Evolutionary conservation across 345 rosid genomes (phyloP).

Genomic region (Pistacia atlantica): DNA sequence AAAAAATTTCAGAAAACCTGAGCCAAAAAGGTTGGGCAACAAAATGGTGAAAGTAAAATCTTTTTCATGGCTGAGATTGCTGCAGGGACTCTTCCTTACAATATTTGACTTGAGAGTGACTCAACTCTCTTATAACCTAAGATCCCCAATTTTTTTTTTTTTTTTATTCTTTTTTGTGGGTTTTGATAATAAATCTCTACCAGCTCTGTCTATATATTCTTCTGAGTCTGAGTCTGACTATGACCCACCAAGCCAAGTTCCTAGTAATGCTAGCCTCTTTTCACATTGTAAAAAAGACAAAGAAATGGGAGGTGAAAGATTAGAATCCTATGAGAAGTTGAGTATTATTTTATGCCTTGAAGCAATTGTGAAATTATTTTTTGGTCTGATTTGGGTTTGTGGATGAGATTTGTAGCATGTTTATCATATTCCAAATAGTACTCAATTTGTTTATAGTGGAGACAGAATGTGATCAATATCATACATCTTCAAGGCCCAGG

Average conservation of each 20-base stretch:
- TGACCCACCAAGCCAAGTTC: slow-evolving; percentile 21
- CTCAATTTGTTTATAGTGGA: slow-evolving; percentile 11
- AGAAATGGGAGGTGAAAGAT: slow-evolving; percentile 30
- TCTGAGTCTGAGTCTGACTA: slow-evolving; percentile 19
- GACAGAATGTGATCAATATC: slow-evolving; percentile 17
- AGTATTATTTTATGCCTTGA: slow-evolving; percentile 14
- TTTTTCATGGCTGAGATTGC: slow-evolving; percentile 33
- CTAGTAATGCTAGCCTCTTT: slow-evolving; percentile 10
- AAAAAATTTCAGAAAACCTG: not conserved
- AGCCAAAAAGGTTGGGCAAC: slow-evolving; percentile 19
- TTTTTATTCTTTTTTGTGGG: too few species aligned
- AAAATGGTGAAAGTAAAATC: slow-evolving; percentile 22
- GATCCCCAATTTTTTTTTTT: not conserved
- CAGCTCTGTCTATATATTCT: slow-evolving; percentile 16
- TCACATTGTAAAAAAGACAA: slow-evolving; percentile 32
- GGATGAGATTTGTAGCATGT: slow-evolving; percentile 32
- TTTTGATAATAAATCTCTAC: slow-evolving; percentile 21
- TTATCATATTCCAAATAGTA: slow-evolving; percentile 11
- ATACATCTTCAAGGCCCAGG: too few species aligned
- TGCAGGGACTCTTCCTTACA: slow-evolving; percentile 25
- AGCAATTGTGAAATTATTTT: slow-evolving; percentile 1
- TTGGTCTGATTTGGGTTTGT: not conserved
- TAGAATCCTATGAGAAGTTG: slow-evolving; percentile 64
- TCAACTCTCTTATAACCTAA: not conserved
- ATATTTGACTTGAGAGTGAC: slow-evolving; percentile 18